These are phyloP conservation scores for Taphrina sp. DNA, from an alignment of 1,139 yeast genomes.

Conservation along the genomic window DNA sequence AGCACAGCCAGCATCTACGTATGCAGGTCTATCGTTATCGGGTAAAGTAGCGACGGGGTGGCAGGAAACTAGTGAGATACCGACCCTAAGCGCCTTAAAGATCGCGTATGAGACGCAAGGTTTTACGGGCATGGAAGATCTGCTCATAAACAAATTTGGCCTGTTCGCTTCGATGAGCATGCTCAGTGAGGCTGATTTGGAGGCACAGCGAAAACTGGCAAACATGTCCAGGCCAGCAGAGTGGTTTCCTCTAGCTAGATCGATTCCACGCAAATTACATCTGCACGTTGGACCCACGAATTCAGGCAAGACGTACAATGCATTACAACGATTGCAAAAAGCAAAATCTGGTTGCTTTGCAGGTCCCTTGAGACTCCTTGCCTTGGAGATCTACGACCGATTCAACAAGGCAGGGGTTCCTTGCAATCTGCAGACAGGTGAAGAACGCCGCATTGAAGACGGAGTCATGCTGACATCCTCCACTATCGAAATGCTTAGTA, in stretches of 20 bases:
- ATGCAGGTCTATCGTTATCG: slow-evolving; percentile 3
- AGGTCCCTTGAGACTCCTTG: slow-evolving; percentile 86
- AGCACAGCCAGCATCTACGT: slow-evolving; percentile 12
- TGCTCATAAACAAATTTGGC: slow-evolving; percentile 14
- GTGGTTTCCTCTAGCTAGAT: slow-evolving; percentile 87
- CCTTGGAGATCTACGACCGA: slow-evolving; percentile 84
- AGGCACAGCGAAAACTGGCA: slow-evolving; percentile 18
- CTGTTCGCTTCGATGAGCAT: slow-evolving; percentile 20
- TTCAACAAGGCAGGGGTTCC: slow-evolving; percentile 63
- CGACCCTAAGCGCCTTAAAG: slow-evolving; percentile 15
- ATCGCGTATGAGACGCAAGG: slow-evolving; percentile 13
- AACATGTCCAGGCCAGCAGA: slow-evolving; percentile 48
- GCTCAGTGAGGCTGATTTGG: slow-evolving; percentile 20
- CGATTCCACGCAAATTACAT: slow-evolving; percentile 69
- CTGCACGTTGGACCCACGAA: slow-evolving; percentile 98
- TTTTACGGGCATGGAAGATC: slow-evolving; percentile 18
- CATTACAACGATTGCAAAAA: slow-evolving; percentile 64
- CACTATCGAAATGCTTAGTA: slow-evolving; percentile 89
- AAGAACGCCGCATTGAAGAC: slow-evolving; percentile 71
- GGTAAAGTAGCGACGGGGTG: slow-evolving; percentile 3
- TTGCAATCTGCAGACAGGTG: slow-evolving; percentile 91
- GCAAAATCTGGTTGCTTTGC: slow-evolving; percentile 87
- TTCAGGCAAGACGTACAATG: slow-evolving; percentile 90
- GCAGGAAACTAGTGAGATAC: slow-evolving; percentile 1
- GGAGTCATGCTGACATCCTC: slow-evolving; percentile 80